Conservation (phyloP, 164 flowering plant genomes). For the Dillenia suffruticosa region DNA sequence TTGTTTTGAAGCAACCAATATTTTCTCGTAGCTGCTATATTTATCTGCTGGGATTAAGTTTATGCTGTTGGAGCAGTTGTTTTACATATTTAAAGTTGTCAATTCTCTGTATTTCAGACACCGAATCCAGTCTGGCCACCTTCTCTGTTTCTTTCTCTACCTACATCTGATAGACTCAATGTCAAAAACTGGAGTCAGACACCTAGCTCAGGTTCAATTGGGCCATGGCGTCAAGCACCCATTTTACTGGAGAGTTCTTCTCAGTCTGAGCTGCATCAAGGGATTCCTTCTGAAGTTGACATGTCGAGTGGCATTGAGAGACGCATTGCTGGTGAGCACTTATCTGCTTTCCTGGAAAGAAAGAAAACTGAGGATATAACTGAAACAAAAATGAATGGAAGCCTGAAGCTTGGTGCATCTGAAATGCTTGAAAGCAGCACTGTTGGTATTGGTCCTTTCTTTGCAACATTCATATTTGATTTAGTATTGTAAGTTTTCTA, state of each 20-base stretch:
- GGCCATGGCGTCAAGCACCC: slow-evolving; percentile 60
- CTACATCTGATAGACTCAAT: slow-evolving; percentile 49
- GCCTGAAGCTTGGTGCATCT: slow-evolving; percentile 31
- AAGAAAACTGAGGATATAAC: slow-evolving; percentile 38
- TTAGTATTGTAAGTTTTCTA: slow-evolving; percentile 11
- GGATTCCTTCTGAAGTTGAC: slow-evolving; percentile 46
- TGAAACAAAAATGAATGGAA: slow-evolving; percentile 38
- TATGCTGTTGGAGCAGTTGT: too few relatives aligned
- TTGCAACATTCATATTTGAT: slow-evolving; percentile 8
- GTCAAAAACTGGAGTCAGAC: slow-evolving; percentile 52
- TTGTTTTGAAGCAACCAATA: too few relatives aligned
- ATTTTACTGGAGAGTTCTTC: slow-evolving; percentile 39
- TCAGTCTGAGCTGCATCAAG: slow-evolving; percentile 42
- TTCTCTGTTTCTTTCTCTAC: slow-evolving; percentile 22
- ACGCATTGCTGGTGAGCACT: slow-evolving; percentile 26
- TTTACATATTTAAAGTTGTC: not conserved
- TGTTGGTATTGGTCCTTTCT: slow-evolving; percentile 29
- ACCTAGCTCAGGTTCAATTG: slow-evolving; percentile 54
- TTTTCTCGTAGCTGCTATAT: too few relatives aligned
- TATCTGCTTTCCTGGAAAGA: slow-evolving; percentile 34
- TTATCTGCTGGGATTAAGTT: too few relatives aligned
- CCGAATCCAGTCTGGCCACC: slow-evolving; percentile 63
- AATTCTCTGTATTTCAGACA: slow-evolving; percentile 32
- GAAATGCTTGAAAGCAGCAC: slow-evolving; percentile 39
- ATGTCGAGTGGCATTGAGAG: slow-evolving; percentile 26